Evolutionary conservation across 2,329 filamentous ascomycete genomes (phyloP).

Genomic region (Apiospora malaysiana): DNA sequence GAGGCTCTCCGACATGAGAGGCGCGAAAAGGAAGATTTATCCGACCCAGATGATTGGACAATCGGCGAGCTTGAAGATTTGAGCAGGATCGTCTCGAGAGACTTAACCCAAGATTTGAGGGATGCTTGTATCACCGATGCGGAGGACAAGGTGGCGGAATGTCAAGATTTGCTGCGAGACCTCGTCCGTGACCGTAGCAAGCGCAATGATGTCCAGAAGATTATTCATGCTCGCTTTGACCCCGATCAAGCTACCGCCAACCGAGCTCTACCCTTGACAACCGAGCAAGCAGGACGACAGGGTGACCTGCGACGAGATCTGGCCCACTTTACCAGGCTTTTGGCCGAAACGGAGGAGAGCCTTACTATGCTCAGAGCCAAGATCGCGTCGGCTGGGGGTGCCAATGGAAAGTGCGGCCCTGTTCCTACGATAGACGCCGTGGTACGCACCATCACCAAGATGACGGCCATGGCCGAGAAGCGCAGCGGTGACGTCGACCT

Average conservation of each 20-base stretch:
- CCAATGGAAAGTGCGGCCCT: slow-evolving; percentile 50
- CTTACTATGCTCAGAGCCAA: slow-evolving; percentile 80
- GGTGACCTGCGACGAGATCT: slow-evolving; percentile 81
- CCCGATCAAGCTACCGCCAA: slow-evolving; percentile 69
- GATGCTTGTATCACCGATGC: slow-evolving; percentile 72
- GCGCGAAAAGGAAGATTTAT: slow-evolving; percentile 71
- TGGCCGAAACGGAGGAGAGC: slow-evolving; percentile 81
- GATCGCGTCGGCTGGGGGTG: slow-evolving; percentile 64
- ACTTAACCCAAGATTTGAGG: slow-evolving; percentile 70
- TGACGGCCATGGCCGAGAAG: slow-evolving; percentile 92
- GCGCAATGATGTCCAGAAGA: slow-evolving; percentile 78
- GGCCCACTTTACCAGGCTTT: slow-evolving; percentile 72
- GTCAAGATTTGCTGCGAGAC: slow-evolving; percentile 72
- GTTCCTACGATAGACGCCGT: slow-evolving; percentile 88
- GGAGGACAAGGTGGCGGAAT: slow-evolving; percentile 69
- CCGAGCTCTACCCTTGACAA: slow-evolving; percentile 75
- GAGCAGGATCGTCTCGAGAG: slow-evolving; percentile 64
- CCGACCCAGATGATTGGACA: slow-evolving; percentile 71
- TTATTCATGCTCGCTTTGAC: slow-evolving; percentile 73
- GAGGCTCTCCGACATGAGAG: slow-evolving; percentile 54
- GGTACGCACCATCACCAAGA: slow-evolving; percentile 86
- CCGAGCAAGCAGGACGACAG: slow-evolving; percentile 84
- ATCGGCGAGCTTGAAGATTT: slow-evolving; percentile 78
- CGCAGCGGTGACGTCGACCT: slow-evolving; percentile 90
- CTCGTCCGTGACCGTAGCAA: slow-evolving; percentile 75